phyloP scores from a whole-genome alignment of 1,139 yeast species.

The Arxiozyma telluris region DNA sequence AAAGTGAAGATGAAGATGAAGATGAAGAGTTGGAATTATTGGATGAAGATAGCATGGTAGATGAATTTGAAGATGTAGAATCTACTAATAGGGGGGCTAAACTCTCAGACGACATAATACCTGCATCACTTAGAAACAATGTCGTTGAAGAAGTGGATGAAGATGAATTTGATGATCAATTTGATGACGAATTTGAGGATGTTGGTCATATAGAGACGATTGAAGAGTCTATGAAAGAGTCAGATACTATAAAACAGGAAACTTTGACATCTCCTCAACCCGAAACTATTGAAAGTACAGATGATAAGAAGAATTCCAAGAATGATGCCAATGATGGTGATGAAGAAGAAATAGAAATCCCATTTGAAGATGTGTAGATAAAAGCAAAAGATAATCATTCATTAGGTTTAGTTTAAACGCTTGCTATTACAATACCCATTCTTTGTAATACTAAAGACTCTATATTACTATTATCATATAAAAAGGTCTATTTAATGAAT shows the following conservation, averaged over 20 bases:
- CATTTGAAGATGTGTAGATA: conserved; percentile 31
- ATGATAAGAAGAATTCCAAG: conserved; percentile 39
- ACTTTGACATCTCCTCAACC: not conserved
- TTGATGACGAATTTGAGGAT: conserved; percentile 23
- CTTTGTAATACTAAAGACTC: not conserved
- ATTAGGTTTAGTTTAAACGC: not conserved
- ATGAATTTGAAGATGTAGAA: conserved; percentile 26
- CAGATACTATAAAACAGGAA: not conserved
- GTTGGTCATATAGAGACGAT: conserved; percentile 9
- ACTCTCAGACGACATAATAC: conserved; percentile 16
- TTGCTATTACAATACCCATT: not conserved
- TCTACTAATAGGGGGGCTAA: conserved; percentile 39
- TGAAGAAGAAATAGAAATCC: conserved; percentile 28
- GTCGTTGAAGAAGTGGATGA: conserved; percentile 28
- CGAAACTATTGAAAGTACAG: conserved; percentile 11
- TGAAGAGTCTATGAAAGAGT: conserved; percentile 14
- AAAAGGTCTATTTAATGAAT: not conserved
- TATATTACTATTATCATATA: too few species aligned
- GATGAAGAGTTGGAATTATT: conserved; percentile 21
- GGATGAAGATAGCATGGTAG: conserved; percentile 13
- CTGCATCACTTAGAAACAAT: conserved; percentile 34
- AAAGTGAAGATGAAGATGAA: conserved; percentile 36
- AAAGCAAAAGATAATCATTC: not conserved
- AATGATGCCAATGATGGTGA: conserved; percentile 31
- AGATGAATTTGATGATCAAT: conserved; percentile 26